Base-by-base conservation (phyloP, 1,139 yeast genomes). In the Saccharomyces hybrid region DNA sequence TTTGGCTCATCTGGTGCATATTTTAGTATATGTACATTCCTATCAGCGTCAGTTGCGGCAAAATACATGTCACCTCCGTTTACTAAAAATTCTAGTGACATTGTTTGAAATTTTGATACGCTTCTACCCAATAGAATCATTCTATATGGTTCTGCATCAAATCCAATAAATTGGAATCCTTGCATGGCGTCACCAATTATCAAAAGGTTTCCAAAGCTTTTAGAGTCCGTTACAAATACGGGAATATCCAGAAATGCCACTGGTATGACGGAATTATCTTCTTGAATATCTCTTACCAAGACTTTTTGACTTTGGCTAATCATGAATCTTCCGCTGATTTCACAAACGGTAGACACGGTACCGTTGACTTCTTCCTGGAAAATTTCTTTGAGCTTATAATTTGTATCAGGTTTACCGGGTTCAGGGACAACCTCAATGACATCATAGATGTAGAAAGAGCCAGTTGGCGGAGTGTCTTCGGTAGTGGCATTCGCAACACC, bases 81-180 rank as follows among this genome's bases (percentile, higher is more conserved):
- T 14, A 84, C 81, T 34, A 89, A 73, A 67, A 88, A 88, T 58
- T 90, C 98, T 2, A 86, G 79, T 14, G 77, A 64, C 31, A 75
- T 66, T 0, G 87, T 86, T 62, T 83, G 86, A 47, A 86, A 73
- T 16, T 78, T 71, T 32, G 81, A 78, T 44, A 81, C 75, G 67
- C 91, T 96, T 64, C 86, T 87, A 7, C 96, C 93, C 53, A 95
- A 72, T 60, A 80, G 71, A 27, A 88, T 77, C 85, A 93, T 83
- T 60, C 97, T 75, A 70, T 88, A 91, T 1, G 99, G 99, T 64
- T 93, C 97, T 2, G 95, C 93, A 67, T 91, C 96, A 71, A 90
- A 91, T 0, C 97, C 98, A 27, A 84, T 85, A 55, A 95, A 76
- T 78, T 93, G 84, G 6, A 89, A 76, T 60, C 96, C 86, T 61